Conservation (phyloP, 2,329 filamentous ascomycete genomes). For the Chalara sp. region DNA sequence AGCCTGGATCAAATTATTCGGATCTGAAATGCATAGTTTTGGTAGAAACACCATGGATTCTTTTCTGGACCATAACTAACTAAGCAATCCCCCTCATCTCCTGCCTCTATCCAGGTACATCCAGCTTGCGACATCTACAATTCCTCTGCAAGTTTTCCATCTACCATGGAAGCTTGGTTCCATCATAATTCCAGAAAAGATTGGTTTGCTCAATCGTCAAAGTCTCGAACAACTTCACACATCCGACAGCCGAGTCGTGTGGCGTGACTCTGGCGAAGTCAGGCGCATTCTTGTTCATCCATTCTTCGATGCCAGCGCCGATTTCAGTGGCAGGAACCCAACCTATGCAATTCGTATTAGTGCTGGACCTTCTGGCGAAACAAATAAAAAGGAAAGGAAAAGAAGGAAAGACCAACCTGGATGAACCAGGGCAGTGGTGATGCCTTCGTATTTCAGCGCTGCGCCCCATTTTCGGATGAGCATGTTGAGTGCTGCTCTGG, state of each 20-base stretch:
- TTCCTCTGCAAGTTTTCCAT: not conserved
- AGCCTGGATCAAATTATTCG: too few relatives aligned
- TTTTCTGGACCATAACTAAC: too few relatives aligned
- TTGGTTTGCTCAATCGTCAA: slow-evolving; percentile 7
- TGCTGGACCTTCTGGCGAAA: not conserved
- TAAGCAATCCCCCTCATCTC: too few relatives aligned
- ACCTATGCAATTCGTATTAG: not conserved
- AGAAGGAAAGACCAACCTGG: slow-evolving; percentile 11
- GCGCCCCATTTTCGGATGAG: slow-evolving; percentile 19
- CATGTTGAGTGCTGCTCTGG: slow-evolving; percentile 16
- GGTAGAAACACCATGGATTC: too few relatives aligned
- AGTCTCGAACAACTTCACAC: not conserved
- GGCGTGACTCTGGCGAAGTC: slow-evolving; percentile 1
- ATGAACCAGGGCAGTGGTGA: slow-evolving; percentile 15
- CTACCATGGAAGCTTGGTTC: not conserved
- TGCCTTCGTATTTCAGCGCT: slow-evolving; percentile 15
- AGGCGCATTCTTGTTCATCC: slow-evolving; percentile 6
- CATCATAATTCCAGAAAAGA: slow-evolving; percentile 9
- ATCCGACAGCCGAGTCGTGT: slow-evolving; percentile 2
- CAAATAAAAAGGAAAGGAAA: too few relatives aligned
- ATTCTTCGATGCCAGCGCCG: slow-evolving; percentile 2
- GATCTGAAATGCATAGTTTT: too few relatives aligned
- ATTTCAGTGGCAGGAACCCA: slow-evolving; percentile 10
- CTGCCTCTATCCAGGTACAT: too few relatives aligned
- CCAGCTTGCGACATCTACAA: too few relatives aligned